These are phyloP conservation scores for Penicillium soppii DNA, from an alignment of 495 filamentous ascomycete genomes.

Conservation along the genomic window DNA sequence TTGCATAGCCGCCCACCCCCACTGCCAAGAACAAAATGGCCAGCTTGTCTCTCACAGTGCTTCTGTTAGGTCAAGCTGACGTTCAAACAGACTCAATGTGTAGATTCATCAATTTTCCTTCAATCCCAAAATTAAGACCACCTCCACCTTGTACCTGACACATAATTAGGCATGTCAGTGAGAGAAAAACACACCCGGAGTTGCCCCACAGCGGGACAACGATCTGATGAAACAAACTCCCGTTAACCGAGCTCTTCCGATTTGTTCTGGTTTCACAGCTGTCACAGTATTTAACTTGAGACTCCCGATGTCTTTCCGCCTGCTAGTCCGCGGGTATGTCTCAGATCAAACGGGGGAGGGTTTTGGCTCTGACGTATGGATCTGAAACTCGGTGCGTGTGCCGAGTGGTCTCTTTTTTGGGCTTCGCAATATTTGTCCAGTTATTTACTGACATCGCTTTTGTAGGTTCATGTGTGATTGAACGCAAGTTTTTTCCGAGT, in stretches of 20 bases:
- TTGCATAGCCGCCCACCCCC: too few relatives aligned
- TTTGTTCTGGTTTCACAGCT: slow-evolving; percentile 19
- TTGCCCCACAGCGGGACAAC: slow-evolving; percentile 30
- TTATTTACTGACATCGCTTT: too few relatives aligned
- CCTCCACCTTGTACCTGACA: too few relatives aligned
- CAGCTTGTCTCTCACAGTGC: too few relatives aligned
- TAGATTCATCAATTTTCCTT: too few relatives aligned
- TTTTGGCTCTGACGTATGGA: background rate
- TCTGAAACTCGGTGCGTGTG: background rate
- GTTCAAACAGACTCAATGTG: too few relatives aligned
- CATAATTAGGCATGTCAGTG: too few relatives aligned
- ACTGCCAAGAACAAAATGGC: too few relatives aligned
- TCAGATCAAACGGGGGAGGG: slow-evolving; percentile 17
- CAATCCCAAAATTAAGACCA: too few relatives aligned
- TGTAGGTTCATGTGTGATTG: background rate
- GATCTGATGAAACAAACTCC: slow-evolving; percentile 25
- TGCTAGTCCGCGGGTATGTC: slow-evolving; percentile 21
- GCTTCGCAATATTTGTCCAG: too few relatives aligned
- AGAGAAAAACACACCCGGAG: background rate
- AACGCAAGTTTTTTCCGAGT: background rate
- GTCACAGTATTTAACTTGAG: slow-evolving; percentile 19
- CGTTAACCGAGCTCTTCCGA: slow-evolving; percentile 29
- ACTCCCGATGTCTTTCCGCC: slow-evolving; percentile 21
- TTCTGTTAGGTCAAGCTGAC: too few relatives aligned
- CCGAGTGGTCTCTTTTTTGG: too few relatives aligned